phyloP scores from a whole-genome alignment of 2,329 filamentous ascomycete genomes.

The Pseudopithomyces chartarum region DNA sequence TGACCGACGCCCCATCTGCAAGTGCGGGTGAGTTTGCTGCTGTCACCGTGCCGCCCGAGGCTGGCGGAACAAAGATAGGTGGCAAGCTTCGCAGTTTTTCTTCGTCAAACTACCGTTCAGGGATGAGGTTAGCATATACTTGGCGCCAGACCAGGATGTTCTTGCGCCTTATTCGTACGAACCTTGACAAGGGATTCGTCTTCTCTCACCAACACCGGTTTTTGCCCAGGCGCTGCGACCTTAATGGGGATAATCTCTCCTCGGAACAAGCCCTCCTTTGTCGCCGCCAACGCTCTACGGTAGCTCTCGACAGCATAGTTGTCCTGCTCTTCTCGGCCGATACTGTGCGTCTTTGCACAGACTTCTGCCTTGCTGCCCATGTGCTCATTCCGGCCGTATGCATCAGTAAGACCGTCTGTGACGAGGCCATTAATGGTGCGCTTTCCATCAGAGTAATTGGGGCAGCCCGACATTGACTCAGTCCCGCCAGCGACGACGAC shows the following conservation, averaged over 20 bases:
- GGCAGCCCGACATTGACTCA: conserved; percentile 95
- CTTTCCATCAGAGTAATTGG: conserved; percentile 67
- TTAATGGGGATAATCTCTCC: conserved; percentile 77
- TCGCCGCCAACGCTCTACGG: conserved; percentile 69
- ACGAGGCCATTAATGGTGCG: conserved; percentile 65
- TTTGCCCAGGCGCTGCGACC: conserved; percentile 81
- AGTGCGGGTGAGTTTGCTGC: conserved; percentile 92
- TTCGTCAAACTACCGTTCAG: conserved; percentile 46
- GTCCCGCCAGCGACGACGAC: conserved; percentile 80
- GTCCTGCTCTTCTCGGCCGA: conserved; percentile 76
- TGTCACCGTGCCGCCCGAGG: conserved; percentile 74
- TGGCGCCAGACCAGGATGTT: neutral
- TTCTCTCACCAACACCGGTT: conserved; percentile 78
- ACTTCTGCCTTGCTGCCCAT: conserved; percentile 91
- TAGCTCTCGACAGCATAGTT: conserved; percentile 76
- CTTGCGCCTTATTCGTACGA: neutral
- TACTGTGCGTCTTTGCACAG: conserved; percentile 75
- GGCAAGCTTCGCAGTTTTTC: conserved; percentile 56
- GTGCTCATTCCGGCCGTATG: conserved; percentile 82
- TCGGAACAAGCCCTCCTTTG: conserved; percentile 70
- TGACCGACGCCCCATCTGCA: conserved; percentile 88
- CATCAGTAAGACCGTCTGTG: conserved; percentile 71
- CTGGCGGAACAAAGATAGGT: conserved; percentile 76
- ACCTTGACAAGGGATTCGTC: conserved; percentile 72
- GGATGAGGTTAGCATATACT: neutral